Evolutionary conservation across 2,329 filamentous ascomycete genomes (phyloP).

Genomic region (Acrocalymma vagum): DNA sequence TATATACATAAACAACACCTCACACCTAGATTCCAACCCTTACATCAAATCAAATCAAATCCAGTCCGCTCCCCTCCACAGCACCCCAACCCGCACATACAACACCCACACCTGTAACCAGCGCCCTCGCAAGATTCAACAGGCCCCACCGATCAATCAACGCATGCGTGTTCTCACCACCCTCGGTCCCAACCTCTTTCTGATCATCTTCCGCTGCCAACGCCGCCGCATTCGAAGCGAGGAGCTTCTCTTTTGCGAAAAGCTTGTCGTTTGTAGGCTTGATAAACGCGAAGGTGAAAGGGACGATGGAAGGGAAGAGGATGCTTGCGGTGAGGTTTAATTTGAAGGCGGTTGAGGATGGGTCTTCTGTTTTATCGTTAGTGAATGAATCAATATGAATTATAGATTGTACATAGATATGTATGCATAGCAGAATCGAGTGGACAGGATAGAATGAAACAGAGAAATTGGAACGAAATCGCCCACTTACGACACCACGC

Average conservation of each 20-base stretch:
- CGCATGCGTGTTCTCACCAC: slow-evolving; percentile 58
- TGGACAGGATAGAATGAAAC: background rate
- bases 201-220: slow-evolving; percentile 47
- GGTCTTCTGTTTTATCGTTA: slow-evolving; percentile 30
- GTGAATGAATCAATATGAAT: background rate
- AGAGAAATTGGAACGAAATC: background rate
- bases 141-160: slow-evolving; percentile 65
- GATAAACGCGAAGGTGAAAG: slow-evolving; percentile 62
- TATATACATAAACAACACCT: no score
- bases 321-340: slow-evolving; percentile 58
- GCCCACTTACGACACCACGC: slow-evolving; percentile 50
- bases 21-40: no score
- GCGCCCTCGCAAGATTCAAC: slow-evolving; percentile 58
- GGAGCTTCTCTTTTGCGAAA: slow-evolving; percentile 52
- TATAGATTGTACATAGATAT: no score
- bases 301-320: slow-evolving; percentile 57
- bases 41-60: no score
- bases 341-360: slow-evolving; percentile 44
- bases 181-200: slow-evolving; percentile 48
- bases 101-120: slow-evolving; percentile 39
- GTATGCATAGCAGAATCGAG: no score
- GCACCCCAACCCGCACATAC: slow-evolving; percentile 34
- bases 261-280: slow-evolving; percentile 59
- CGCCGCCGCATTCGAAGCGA: slow-evolving; percentile 44
- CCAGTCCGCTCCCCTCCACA: slow-evolving; percentile 24